A percentile compares a stretch with the other conserved stretches of the same genome.
Conservation (phyloP, 2,329 filamentous ascomycete genomes). For the Pseudocercospora fuligena region DNA sequence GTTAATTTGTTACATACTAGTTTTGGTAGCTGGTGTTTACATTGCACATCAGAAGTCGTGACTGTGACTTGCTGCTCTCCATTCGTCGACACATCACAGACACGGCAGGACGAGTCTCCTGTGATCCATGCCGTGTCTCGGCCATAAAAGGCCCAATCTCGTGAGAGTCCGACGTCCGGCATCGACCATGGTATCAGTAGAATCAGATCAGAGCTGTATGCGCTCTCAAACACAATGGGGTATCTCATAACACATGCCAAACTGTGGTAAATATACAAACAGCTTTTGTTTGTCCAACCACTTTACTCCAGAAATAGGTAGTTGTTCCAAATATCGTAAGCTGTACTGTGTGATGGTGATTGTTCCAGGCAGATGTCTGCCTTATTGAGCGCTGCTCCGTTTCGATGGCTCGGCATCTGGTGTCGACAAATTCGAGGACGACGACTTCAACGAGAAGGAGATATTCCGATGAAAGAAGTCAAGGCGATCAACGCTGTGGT, state of each 20-base stretch:
- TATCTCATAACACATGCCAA: constrained; percentile 29
- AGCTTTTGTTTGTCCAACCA: neutral
- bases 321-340: neutral
- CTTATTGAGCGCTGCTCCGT: constrained; percentile 16
- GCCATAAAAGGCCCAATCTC: neutral
- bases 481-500: constrained; percentile 13
- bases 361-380: neutral
- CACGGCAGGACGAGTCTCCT: neutral
- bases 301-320: neutral
- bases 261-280: constrained; percentile 2
- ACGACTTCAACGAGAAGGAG: constrained; percentile 6
- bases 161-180: neutral
- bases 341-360: neutral
- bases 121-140: constrained; percentile 1
- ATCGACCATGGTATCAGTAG: neutral
- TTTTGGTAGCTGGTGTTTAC: neutral
- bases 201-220: neutral
- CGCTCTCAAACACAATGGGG: constrained; percentile 14
- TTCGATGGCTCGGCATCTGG: constrained; percentile 12
- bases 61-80: neutral
- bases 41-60: constrained; percentile 3
- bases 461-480: constrained; percentile 7
- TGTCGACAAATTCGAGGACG: neutral
- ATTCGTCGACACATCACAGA: neutral
- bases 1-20: neutral